phyloP scores from a whole-genome alignment of 1,284 basidiomycete species.

The Naganishia liquefaciens region DNA sequence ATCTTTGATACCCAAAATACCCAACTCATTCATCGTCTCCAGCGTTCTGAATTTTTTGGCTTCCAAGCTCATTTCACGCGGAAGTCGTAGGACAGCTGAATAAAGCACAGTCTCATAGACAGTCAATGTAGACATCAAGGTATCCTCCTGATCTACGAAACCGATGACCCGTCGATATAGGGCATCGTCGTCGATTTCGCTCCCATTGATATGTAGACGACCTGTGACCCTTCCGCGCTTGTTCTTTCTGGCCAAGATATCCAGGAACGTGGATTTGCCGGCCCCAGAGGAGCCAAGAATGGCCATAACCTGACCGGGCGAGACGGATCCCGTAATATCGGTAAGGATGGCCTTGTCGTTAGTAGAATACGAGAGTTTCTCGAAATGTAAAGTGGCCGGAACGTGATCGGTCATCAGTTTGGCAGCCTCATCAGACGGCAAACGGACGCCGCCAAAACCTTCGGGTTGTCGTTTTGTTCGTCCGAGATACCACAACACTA shows the following conservation, averaged over 20 bases:
- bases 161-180: slow-evolving; percentile 85
- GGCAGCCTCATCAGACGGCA: slow-evolving; percentile 76
- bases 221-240: slow-evolving; percentile 80
- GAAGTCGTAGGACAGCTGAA: slow-evolving; percentile 83
- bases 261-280: slow-evolving; percentile 93
- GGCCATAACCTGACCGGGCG: slow-evolving; percentile 85
- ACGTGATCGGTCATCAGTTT: slow-evolving; percentile 91
- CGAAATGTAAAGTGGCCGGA: slow-evolving; percentile 87
- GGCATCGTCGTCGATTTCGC: slow-evolving; percentile 65
- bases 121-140: slow-evolving; percentile 90
- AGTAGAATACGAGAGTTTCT: slow-evolving; percentile 76
- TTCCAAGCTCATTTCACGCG: slow-evolving; percentile 88
- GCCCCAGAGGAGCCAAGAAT: slow-evolving; percentile 97
- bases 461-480: slow-evolving; percentile 63
- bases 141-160: slow-evolving; percentile 98
- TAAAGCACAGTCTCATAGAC: slow-evolving; percentile 97
- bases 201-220: slow-evolving; percentile 80
- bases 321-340: slow-evolving; percentile 75
- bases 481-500: slow-evolving; percentile 86
- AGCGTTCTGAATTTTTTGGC: slow-evolving; percentile 92
- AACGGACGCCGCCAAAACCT: slow-evolving; percentile 73
- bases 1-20: slow-evolving; percentile 87
- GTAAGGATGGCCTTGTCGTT: slow-evolving; percentile 71
- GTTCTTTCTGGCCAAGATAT: slow-evolving; percentile 85
- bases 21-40: slow-evolving; percentile 94